A percentile compares a stretch with the other conserved stretches of the same genome.
phyloP scores from a whole-genome alignment of 2,329 filamentous ascomycete genomes.

The Hypoxylon sp. region DNA sequence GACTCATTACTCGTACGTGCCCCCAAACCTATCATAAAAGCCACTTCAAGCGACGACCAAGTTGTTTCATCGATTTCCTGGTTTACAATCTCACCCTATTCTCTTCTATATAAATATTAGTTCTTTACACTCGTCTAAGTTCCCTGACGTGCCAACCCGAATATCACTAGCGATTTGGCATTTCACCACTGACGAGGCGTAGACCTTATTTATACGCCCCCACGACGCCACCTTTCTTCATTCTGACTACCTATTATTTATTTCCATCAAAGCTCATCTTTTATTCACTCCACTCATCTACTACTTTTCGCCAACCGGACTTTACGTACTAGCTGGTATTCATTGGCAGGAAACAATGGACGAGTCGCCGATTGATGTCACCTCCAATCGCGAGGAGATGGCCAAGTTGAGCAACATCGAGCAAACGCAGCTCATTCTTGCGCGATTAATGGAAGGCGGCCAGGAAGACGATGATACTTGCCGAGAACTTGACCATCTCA shows the following conservation, averaged over 20 bases:
- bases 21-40: slow-evolving; percentile 22
- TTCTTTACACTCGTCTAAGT: neutral
- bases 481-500: slow-evolving; percentile 70
- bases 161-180: slow-evolving; percentile 1
- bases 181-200: slow-evolving; percentile 18
- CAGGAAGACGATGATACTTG: slow-evolving; percentile 83
- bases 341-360: slow-evolving; percentile 47
- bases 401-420: slow-evolving; percentile 59
- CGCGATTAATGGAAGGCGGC: slow-evolving; percentile 90
- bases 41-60: slow-evolving; percentile 11
- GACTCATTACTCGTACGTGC: slow-evolving; percentile 25
- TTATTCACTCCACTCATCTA: neutral
- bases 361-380: slow-evolving; percentile 47
- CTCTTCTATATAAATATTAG: neutral
- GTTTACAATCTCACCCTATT: neutral
- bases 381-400: slow-evolving; percentile 50
- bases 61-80: slow-evolving; percentile 6
- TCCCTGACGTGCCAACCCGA: neutral
- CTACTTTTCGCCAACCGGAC: neutral
- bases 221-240: slow-evolving; percentile 10
- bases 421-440: slow-evolving; percentile 83
- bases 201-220: slow-evolving; percentile 12
- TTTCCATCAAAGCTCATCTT: neutral
- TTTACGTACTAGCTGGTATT: neutral
- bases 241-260: slow-evolving; percentile 3